A percentile compares a stretch with the other conserved stretches of the same genome.
phyloP scores from a whole-genome alignment of 2,329 filamentous ascomycete genomes.

The Sporothrix pseudoabietina region DNA sequence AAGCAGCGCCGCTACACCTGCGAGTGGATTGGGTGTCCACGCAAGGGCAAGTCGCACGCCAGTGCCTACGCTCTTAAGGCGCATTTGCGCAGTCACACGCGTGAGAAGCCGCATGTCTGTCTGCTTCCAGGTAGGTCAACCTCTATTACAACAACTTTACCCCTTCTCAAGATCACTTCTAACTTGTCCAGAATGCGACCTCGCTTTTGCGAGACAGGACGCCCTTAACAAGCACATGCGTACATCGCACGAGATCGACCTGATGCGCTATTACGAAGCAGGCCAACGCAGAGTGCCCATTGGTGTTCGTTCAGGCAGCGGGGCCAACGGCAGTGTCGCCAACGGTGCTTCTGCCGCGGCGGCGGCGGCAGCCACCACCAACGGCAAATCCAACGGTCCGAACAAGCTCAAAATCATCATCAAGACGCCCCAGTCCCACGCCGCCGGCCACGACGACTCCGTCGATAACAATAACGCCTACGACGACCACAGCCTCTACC shows the following conservation, averaged over 20 bases:
- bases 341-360: constrained; percentile 16
- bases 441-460: constrained; percentile 58
- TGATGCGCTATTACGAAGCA: constrained; percentile 76
- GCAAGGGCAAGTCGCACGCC: constrained; percentile 89
- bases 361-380: constrained; percentile 39
- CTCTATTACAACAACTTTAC: not conserved
- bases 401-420: constrained; percentile 65
- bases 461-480: constrained; percentile 38
- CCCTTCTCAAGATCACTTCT: constrained; percentile 27
- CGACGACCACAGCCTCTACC: constrained; percentile 50
- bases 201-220: constrained; percentile 93
- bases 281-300: constrained; percentile 69
- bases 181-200: constrained; percentile 76
- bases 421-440: constrained; percentile 61
- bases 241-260: constrained; percentile 96
- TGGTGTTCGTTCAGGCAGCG: constrained; percentile 30
- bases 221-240: constrained; percentile 98
- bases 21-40: constrained; percentile 87
- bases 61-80: constrained; percentile 95
- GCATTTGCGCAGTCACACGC: constrained; percentile 95
- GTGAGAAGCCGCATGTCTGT: constrained; percentile 98
- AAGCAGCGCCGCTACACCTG: constrained; percentile 97
- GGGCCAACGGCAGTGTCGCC: not conserved
- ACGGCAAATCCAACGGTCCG: constrained; percentile 40
- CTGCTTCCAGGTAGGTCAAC: constrained; percentile 74